phyloP scores from a whole-genome alignment of 2,329 filamentous ascomycete species.

The Ophiosphaerella narmari region DNA sequence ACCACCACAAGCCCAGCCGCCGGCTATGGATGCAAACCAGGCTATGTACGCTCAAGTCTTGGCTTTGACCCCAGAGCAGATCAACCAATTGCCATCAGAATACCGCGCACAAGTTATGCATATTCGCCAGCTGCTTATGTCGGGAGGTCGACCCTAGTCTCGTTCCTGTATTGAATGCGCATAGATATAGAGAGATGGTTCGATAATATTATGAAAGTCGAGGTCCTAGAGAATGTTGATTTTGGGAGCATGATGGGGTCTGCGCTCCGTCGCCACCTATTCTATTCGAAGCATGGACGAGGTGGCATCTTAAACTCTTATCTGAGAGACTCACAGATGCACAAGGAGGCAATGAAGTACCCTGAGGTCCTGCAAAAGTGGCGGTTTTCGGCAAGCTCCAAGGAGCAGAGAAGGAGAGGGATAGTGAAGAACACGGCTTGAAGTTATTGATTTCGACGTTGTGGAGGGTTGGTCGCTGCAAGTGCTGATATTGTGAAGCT shows the following conservation, averaged over 20 bases:
- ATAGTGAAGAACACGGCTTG: too few relatives aligned
- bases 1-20: constrained; percentile 9
- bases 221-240: neutral
- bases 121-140: constrained; percentile 67
- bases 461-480: too few relatives aligned
- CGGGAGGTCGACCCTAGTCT: constrained; percentile 21
- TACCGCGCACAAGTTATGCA: constrained; percentile 80
- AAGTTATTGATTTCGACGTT: too few relatives aligned
- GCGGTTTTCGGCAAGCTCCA: neutral
- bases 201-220: too few relatives aligned
- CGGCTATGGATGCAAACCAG: constrained; percentile 56
- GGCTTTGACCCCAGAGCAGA: constrained; percentile 76
- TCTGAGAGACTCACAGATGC: neutral
- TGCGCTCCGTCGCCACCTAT: too few relatives aligned
- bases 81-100: constrained; percentile 76
- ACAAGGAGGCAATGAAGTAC: neutral
- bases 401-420: neutral
- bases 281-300: neutral
- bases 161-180: neutral
- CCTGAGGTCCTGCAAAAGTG: neutral
- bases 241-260: neutral
- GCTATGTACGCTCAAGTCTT: constrained; percentile 81
- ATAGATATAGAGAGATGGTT: too few relatives aligned
- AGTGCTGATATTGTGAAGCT: too few relatives aligned
- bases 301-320: neutral